Evolutionary conservation across 768 basidiomycete species (phyloP), one percentile per base, ranked within the genome.

Genomic region (Paxillus involutus): DNA sequence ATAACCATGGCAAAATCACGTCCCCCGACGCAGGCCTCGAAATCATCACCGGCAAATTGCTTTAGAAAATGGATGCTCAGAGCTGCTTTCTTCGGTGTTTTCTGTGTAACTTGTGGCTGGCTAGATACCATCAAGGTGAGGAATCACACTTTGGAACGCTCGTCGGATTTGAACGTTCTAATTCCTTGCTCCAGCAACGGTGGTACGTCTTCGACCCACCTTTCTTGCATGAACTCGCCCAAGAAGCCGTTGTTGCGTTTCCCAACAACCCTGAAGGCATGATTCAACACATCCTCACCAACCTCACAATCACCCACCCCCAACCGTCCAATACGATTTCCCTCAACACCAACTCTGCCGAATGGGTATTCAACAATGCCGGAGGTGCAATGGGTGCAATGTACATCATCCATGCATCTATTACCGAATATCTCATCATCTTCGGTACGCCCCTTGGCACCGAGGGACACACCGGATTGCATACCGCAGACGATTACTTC

Each of bases 381-480:
- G 97, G 95, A 11, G 97, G 97, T 55, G 94, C 94, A 1, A 98
- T 96, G 95, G 94, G 94, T 41, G 88, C 88, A 33, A 98, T 99
- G 96, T 97, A 94, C 70, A 81, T 98, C 73, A 91, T 98, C 59
- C 97, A 98, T 64, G 93, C 96, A 16, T 89, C 85, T 73, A 87
- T 99, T 63, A 98, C 96, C 10, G 97, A 99, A 76, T 99, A 96
- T 75, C 82, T 93, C 61, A 94, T 94, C 69, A 88, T 98, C 61
- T 97, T 97, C 59, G 95, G 97, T 4, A 96, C 95, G 0, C 94
- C 97, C 0, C 79, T 98, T 10, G 97, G 97, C 10, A 98, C 96
- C 2, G 97, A 99, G 73, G 97, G 97, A 2, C 97, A 98, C 67
- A 82, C 86, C 13, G 97, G 97, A 8, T 61, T 96, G 51, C 96